Base-by-base conservation (phyloP, 805 yeast species). In the Tanozyma kutaoensis region DNA sequence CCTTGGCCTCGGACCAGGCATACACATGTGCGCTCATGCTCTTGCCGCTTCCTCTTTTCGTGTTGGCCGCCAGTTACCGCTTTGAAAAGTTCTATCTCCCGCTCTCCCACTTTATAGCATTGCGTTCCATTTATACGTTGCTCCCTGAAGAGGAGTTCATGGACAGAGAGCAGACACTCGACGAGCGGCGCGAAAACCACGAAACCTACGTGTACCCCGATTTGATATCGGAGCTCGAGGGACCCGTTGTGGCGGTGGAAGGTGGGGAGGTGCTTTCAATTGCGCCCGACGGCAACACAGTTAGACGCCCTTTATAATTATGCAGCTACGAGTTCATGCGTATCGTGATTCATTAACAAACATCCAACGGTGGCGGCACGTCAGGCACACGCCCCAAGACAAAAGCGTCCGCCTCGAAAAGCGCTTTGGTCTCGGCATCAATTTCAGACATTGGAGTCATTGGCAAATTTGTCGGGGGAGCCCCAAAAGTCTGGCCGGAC, bases 21-120 rank as follows among this genome's bases (percentile, higher is more conserved):
- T 85, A 75, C 57, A 52, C 72, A 4, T 58, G 82, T 24, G 84
- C 95, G 0, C 57, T 76, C 27, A 64, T 71, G 36, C 52, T 91
- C 24, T 55, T 73, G 3, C 96, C 96, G 3, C 55, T 86, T 24
- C 93, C 95, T 2, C 40, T 81, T 5, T 49, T 72, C 4, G 38
- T 76, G 15, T 65, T 68, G 15, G 68, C 74, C 31, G 57, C 77
- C 45, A 82, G 82, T 74, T 20, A 8, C 5, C 77, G 77, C 44
- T 88, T 85, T 46, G 81, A 91, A 45, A 72, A 69, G 34, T 74
- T 76, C 40, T 80, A 81, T 40, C 59, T 75, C 24, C 97, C 96
- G 0, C 56, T 91, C 29, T 72, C 85, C 2, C 68, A 71, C 32
- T 88, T 80, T 49, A 86, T 88, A 40, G 95, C 97, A 0, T 58